These are phyloP conservation scores for Pseudonitzschia delicatissima DNA, from an alignment of 108 stramenopile species.

Conservation along the genomic window DNA sequence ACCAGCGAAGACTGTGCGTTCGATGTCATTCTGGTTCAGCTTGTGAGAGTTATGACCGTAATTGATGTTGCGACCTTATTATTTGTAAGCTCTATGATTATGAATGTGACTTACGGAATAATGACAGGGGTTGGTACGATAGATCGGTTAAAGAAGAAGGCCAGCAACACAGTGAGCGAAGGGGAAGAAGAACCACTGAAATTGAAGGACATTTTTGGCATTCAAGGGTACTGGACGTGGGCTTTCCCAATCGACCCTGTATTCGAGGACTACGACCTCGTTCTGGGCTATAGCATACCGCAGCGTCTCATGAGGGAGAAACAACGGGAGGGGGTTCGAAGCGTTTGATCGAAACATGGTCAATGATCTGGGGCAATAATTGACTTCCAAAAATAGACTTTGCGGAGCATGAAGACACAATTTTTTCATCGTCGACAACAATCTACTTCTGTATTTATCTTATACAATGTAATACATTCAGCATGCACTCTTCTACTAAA, in stretches of 20 bases:
- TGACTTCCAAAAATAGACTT: too few relatives aligned
- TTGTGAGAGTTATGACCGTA: slow-evolving; percentile 67
- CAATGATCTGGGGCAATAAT: too few relatives aligned
- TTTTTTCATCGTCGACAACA: neutral
- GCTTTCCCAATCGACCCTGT: slow-evolving; percentile 71
- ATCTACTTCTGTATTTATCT: neutral
- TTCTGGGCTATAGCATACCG: slow-evolving; percentile 74
- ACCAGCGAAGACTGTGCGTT: slow-evolving; percentile 64
- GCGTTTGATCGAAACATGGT: slow-evolving; percentile 2
- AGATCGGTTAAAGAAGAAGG: slow-evolving; percentile 85
- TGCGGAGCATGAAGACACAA: neutral
- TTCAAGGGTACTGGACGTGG: slow-evolving; percentile 71
- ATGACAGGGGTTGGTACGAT: slow-evolving; percentile 90
- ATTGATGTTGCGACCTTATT: slow-evolving; percentile 61
- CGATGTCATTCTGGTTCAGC: slow-evolving; percentile 45
- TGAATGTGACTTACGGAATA: slow-evolving; percentile 77
- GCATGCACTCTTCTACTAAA: neutral
- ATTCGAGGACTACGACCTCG: slow-evolving; percentile 76
- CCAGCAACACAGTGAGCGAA: slow-evolving; percentile 54
- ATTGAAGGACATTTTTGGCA: slow-evolving; percentile 73
- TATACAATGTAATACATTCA: neutral
- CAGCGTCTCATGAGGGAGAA: slow-evolving; percentile 62
- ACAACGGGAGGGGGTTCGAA: slow-evolving; percentile 12
- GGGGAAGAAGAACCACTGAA: slow-evolving; percentile 69
- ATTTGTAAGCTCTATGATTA: slow-evolving; percentile 75